Percentiles rank a stretch among this genome's conserved stretches.
phyloP scores from a whole-genome alignment of 768 basidiomycete genomes.

The Tulasnella sp. region DNA sequence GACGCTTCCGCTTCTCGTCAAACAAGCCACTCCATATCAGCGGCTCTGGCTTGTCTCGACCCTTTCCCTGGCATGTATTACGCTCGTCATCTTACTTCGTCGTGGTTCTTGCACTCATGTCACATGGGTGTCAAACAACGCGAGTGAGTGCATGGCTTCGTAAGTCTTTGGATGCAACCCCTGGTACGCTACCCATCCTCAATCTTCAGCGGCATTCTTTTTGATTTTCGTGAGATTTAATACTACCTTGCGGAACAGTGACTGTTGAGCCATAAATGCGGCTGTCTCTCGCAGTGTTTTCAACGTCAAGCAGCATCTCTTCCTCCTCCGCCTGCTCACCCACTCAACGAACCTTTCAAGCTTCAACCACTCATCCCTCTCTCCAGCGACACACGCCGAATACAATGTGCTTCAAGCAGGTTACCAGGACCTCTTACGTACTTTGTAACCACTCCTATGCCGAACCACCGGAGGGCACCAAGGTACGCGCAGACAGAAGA shows the following conservation, averaged over 20 bases:
- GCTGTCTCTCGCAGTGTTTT: background rate
- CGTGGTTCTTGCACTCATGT: conserved; percentile 1
- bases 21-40: conserved; percentile 19
- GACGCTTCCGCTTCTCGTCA: conserved; percentile 11
- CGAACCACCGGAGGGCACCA: conserved; percentile 23
- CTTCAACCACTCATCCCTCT: background rate
- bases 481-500: background rate
- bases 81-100: conserved; percentile 8
- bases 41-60: conserved; percentile 13
- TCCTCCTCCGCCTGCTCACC: conserved; percentile 9
- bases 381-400: background rate
- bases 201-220: conserved; percentile 15
- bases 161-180: conserved; percentile 7
- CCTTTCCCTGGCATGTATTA: conserved; percentile 6
- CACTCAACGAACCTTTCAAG: background rate
- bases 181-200: conserved; percentile 8
- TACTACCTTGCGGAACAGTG: background rate
- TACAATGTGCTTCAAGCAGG: conserved; percentile 21
- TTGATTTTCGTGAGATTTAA: conserved; percentile 17
- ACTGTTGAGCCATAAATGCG: conserved; percentile 21
- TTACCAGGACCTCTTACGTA: conserved; percentile 19
- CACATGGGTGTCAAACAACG: conserved; percentile 17
- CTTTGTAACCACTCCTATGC: conserved; percentile 17
- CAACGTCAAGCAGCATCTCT: conserved; percentile 5
- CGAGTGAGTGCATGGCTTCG: conserved; percentile 15